phyloP scores from a whole-genome alignment of 1,139 yeast genomes.

The Nakaseomyces bracarensis region DNA sequence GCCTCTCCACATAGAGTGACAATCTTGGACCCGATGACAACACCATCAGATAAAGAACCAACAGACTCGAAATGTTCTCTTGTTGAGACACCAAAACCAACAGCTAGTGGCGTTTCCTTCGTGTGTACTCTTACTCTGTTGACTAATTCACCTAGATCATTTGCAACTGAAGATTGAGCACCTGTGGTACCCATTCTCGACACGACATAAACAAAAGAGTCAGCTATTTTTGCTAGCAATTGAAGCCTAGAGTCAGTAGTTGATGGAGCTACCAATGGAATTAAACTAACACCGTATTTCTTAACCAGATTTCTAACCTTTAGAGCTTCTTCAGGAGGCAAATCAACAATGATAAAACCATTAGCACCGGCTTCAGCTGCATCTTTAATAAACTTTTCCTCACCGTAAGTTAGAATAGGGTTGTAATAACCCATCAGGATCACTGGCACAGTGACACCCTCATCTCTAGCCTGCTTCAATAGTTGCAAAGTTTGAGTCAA shows the following conservation, averaged over 20 bases:
- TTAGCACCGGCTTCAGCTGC: constrained; percentile 85
- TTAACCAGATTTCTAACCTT: constrained; percentile 70
- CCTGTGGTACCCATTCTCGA: constrained; percentile 98
- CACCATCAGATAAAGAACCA: constrained; percentile 81
- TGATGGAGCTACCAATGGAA: constrained; percentile 94
- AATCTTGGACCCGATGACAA: constrained; percentile 87
- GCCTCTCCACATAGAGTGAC: constrained; percentile 62
- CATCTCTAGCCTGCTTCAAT: constrained; percentile 63
- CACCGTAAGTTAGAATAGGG: constrained; percentile 87
- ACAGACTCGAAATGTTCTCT: constrained; percentile 82
- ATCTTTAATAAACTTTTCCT: constrained; percentile 67
- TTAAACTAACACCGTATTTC: constrained; percentile 63
- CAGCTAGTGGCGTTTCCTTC: constrained; percentile 79
- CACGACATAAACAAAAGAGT: constrained; percentile 90
- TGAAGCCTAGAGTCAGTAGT: constrained; percentile 84
- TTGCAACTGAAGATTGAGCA: constrained; percentile 55
- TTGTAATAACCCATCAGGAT: constrained; percentile 96
- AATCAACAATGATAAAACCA: constrained; percentile 88
- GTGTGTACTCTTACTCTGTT: constrained; percentile 66
- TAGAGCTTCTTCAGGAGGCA: constrained; percentile 97
- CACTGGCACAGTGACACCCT: constrained; percentile 82
- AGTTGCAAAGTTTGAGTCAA: constrained; percentile 60
- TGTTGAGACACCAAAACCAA: constrained; percentile 94
- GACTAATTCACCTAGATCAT: constrained; percentile 60
- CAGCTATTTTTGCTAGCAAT: constrained; percentile 75